Evolutionary conservation across 129 eudicot genomes (phyloP).

Genomic region (Cynara cardunculus): DNA sequence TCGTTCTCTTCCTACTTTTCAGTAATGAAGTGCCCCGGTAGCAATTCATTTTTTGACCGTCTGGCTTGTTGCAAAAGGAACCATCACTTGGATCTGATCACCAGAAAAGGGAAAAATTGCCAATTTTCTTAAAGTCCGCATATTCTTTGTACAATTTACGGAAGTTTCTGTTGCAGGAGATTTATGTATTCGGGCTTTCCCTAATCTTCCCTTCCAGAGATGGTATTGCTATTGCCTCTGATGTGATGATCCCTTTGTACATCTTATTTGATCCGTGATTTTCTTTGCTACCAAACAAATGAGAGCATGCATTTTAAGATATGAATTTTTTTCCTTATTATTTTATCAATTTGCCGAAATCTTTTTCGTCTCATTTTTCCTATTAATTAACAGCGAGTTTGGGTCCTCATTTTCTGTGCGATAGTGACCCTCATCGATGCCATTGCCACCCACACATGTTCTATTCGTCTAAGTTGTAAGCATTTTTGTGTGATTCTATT

Average conservation of each 20-base stretch:
- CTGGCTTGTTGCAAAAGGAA: slow-evolving; percentile 14
- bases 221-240: background rate
- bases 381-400: background rate
- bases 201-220: background rate
- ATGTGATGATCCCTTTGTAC: slow-evolving; percentile 23
- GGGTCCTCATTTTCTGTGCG: background rate
- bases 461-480: background rate
- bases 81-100: background rate
- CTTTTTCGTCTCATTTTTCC: background rate
- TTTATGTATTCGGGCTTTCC: slow-evolving; percentile 10
- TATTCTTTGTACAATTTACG: slow-evolving; percentile 33
- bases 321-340: background rate
- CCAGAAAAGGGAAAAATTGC: background rate
- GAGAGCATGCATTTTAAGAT: slow-evolving; percentile 18
- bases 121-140: slow-evolving; percentile 12
- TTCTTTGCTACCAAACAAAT: slow-evolving; percentile 25
- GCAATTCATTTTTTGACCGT: slow-evolving; percentile 25
- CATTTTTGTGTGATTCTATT: background rate
- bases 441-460: background rate
- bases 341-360: background rate
- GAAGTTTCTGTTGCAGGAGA: background rate
- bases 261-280: slow-evolving; percentile 17
- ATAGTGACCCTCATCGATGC: background rate
- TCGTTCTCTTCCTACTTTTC: background rate
- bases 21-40: slow-evolving; percentile 18